Percentiles rank a stretch among this genome's conserved stretches.
Conservation (phyloP, 2,329 filamentous ascomycete species). For the Dendrostoma leiphaemia region DNA sequence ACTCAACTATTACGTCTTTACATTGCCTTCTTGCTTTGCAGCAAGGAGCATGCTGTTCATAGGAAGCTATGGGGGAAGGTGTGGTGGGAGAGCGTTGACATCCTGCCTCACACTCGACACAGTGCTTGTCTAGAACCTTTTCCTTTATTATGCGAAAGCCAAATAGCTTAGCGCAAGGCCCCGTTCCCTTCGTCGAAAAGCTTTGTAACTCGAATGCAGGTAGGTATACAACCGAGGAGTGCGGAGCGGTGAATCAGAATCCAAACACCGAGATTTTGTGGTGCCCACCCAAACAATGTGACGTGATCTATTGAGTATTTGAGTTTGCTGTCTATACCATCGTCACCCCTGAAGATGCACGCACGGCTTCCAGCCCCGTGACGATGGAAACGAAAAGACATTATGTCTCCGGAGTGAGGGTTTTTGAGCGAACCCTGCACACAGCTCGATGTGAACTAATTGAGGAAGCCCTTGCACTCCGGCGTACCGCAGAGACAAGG, state of each 20-base stretch:
- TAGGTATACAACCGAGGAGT: constrained; percentile 11
- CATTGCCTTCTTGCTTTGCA: too few relatives aligned
- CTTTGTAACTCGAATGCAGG: constrained; percentile 3
- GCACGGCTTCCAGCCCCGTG: too few relatives aligned
- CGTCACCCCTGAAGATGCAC: not conserved
- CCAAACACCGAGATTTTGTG: constrained; percentile 1
- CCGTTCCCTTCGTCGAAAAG: not conserved
- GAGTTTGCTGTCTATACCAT: constrained; percentile 1
- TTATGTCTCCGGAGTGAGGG: not conserved
- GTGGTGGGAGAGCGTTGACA: too few relatives aligned
- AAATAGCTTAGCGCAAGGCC: not conserved
- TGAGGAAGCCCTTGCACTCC: constrained; percentile 98
- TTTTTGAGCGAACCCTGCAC: not conserved
- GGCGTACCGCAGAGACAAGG: constrained; percentile 95
- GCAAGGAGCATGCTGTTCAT: too few relatives aligned
- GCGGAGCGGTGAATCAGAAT: not conserved
- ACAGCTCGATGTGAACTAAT: constrained; percentile 57
- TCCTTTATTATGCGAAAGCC: not conserved
- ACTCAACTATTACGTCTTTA: too few relatives aligned
- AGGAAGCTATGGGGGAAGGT: not conserved
- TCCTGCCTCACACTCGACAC: too few relatives aligned
- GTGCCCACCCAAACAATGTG: not conserved
- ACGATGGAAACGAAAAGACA: too few relatives aligned
- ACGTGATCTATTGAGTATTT: too few relatives aligned
- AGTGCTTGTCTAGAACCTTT: too few relatives aligned